Percentiles rank a stretch among this genome's conserved stretches.
phyloP scores from a whole-genome alignment of 116 monocot species.

The Papilionanthe hybrid region DNA sequence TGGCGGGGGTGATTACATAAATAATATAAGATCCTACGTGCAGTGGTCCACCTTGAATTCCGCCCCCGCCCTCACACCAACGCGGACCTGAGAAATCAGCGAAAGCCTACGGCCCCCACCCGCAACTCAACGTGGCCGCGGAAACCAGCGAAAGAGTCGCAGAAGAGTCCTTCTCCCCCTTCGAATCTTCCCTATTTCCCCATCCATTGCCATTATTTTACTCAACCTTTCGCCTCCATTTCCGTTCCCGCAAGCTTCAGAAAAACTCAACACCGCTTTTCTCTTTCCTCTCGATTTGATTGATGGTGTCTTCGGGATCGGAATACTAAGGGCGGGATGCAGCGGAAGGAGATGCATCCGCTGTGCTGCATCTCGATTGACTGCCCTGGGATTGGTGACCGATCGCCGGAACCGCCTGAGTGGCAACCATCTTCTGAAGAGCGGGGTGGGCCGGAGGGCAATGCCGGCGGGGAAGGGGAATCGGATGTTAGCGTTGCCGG shows the following conservation, averaged over 20 bases:
- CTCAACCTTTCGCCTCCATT: neutral
- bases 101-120: neutral
- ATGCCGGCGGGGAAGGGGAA: slow-evolving; percentile 8
- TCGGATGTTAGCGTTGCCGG: slow-evolving; percentile 37
- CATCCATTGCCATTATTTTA: neutral
- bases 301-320: neutral
- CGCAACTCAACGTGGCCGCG: neutral
- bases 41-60: neutral
- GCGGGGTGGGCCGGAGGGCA: slow-evolving; percentile 12
- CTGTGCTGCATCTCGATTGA: slow-evolving; percentile 75
- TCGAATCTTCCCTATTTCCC: neutral
- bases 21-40: neutral
- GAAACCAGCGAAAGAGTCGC: neutral
- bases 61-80: neutral
- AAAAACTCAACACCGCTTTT: neutral
- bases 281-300: neutral
- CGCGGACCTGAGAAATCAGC: neutral
- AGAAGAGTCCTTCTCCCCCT: slow-evolving; percentile 7
- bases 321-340: slow-evolving; percentile 23
- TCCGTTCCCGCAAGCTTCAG: neutral
- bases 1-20: neutral
- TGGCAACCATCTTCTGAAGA: neutral
- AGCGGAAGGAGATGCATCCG: slow-evolving; percentile 55
- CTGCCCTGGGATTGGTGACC: slow-evolving; percentile 30
- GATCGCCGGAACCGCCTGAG: slow-evolving; percentile 2